Evolutionary conservation across 768 basidiomycete genomes (phyloP).

Genomic region (Pisolithus tinctorius): DNA sequence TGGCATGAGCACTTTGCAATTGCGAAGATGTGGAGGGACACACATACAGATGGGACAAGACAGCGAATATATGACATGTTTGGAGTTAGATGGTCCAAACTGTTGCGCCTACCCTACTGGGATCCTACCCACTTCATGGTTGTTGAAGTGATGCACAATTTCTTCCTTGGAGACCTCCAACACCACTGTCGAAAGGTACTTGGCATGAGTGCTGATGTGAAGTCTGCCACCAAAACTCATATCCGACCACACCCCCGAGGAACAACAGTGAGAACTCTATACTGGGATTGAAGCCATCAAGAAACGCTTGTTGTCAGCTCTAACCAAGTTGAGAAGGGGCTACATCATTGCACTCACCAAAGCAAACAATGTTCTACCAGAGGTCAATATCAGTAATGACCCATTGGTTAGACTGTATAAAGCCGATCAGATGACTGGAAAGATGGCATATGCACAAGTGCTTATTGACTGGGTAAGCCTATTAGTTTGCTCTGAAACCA

Average conservation of each 20-base stretch:
- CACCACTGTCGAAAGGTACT: too few relatives aligned
- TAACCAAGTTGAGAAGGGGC: background rate
- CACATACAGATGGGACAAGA: conserved; percentile 7
- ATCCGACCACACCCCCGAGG: conserved; percentile 20
- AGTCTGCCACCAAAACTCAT: too few relatives aligned
- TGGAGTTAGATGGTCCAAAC: conserved; percentile 24
- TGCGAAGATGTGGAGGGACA: conserved; percentile 12
- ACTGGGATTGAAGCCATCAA: background rate
- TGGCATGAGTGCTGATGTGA: too few relatives aligned
- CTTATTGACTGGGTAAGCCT: too few relatives aligned
- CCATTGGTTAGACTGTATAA: too few relatives aligned
- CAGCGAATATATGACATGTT: conserved; percentile 7
- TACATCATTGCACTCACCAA: background rate
- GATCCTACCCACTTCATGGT: conserved; percentile 21
- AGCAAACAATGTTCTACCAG: background rate
- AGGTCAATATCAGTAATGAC: too few relatives aligned
- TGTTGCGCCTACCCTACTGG: conserved; percentile 31
- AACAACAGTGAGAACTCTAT: background rate
- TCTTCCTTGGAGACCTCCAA: too few relatives aligned
- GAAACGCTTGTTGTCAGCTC: background rate
- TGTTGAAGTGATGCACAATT: conserved; percentile 36
- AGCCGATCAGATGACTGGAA: too few relatives aligned
- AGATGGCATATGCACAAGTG: too few relatives aligned
- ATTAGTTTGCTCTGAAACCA: too few relatives aligned
- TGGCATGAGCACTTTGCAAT: conserved; percentile 10